A percentile compares a stretch with the other conserved stretches of the same genome.
phyloP scores from a whole-genome alignment of 805 yeast species.

The Cyberlindnera euphorbiiphila region DNA sequence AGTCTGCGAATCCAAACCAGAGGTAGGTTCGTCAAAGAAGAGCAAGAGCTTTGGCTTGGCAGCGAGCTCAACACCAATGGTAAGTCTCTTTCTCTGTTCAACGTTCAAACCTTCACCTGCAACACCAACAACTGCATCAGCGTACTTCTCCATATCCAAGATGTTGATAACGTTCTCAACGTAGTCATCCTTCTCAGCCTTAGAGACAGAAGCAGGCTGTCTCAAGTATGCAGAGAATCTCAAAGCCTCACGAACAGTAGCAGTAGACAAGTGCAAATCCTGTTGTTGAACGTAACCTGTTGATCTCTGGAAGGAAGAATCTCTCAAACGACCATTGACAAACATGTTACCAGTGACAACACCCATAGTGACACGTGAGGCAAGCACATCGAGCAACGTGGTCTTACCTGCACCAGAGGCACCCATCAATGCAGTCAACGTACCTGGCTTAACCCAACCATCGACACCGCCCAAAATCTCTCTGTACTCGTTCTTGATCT shows the following conservation, averaged over 20 bases:
- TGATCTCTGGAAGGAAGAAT: slow-evolving; percentile 55
- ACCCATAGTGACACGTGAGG: slow-evolving; percentile 68
- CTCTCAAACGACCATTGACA: slow-evolving; percentile 61
- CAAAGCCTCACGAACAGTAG: slow-evolving; percentile 72
- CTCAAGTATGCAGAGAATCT: slow-evolving; percentile 63
- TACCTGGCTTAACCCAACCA: slow-evolving; percentile 84
- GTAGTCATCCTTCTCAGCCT: slow-evolving; percentile 55
- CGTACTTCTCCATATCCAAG: slow-evolving; percentile 59
- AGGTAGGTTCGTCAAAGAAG: slow-evolving; percentile 66
- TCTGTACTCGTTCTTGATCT: slow-evolving; percentile 56
- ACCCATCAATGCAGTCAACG: slow-evolving; percentile 75
- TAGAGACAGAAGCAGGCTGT: slow-evolving; percentile 51
- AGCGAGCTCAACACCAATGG: slow-evolving; percentile 64
- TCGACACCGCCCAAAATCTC: slow-evolving; percentile 61
- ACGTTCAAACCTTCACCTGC: slow-evolving; percentile 68
- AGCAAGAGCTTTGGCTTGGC: slow-evolving; percentile 59
- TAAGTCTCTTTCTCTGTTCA: slow-evolving; percentile 61
- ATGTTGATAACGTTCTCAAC: slow-evolving; percentile 63
- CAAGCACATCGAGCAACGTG: slow-evolving; percentile 64
- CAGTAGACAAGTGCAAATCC: slow-evolving; percentile 61
- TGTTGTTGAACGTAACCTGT: slow-evolving; percentile 69
- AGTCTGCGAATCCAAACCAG: slow-evolving; percentile 66
- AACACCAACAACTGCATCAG: slow-evolving; percentile 72
- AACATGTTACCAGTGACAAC: slow-evolving; percentile 64
- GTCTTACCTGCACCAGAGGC: slow-evolving; percentile 84